Conservation (phyloP, 2,329 filamentous ascomycete genomes). For the Graphium sp. region DNA sequence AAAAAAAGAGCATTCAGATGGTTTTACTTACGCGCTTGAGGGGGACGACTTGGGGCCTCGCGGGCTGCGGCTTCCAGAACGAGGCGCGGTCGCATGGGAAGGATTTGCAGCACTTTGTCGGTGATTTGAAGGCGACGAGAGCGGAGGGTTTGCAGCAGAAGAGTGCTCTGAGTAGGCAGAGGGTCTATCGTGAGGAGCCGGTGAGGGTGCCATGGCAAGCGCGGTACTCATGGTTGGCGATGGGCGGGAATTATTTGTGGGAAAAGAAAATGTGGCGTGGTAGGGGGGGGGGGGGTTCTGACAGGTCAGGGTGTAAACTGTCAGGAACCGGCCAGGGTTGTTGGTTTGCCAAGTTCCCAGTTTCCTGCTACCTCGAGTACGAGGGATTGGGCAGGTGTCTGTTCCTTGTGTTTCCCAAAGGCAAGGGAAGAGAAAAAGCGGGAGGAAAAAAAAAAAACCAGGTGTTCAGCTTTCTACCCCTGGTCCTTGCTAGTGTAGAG, state of each 20-base stretch:
- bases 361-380: too few species aligned
- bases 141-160: conserved; percentile 15
- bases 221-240: conserved; percentile 47
- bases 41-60: conserved; percentile 33
- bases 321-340: too few species aligned
- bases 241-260: background rate
- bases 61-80: conserved; percentile 7
- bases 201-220: conserved; percentile 52
- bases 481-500: too few species aligned
- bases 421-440: background rate
- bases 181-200: conserved; percentile 47
- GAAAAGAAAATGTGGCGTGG: too few species aligned
- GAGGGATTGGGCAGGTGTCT: too few species aligned
- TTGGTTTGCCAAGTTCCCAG: too few species aligned
- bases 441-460: background rate
- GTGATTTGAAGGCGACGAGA: conserved; percentile 21
- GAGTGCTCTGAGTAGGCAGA: conserved; percentile 35
- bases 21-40: conserved; percentile 36
- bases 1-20: conserved; percentile 4
- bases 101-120: conserved; percentile 21
- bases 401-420: background rate
- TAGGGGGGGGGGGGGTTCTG: too few species aligned
- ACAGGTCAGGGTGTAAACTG: too few species aligned
- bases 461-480: background rate
- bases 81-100: conserved; percentile 6